These are phyloP conservation scores for Pulveroboletus sp. DNA, from an alignment of 1,284 basidiomycete genomes.

Conservation along the genomic window DNA sequence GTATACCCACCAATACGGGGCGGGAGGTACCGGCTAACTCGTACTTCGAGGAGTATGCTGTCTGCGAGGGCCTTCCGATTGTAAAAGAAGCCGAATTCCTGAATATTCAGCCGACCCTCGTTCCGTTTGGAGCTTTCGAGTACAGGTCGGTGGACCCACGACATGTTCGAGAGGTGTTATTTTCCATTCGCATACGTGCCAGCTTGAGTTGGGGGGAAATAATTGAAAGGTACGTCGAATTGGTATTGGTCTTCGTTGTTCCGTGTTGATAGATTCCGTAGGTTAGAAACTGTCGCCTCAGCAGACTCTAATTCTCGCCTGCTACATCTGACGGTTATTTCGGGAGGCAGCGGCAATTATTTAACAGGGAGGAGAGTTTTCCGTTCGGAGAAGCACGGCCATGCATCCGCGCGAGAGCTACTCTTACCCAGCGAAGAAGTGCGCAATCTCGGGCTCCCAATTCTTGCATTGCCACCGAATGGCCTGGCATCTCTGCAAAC, in stretches of 20 bases:
- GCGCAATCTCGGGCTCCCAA: constrained; percentile 18
- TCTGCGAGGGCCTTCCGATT: constrained; percentile 20
- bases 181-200: neutral
- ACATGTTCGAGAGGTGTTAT: constrained; percentile 5
- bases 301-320: constrained; percentile 13
- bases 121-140: neutral
- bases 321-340: neutral
- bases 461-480: constrained; percentile 10
- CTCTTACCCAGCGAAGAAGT: constrained; percentile 13
- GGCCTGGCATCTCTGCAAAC: neutral
- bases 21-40: constrained; percentile 12
- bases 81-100: constrained; percentile 1
- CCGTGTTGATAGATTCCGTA: neutral
- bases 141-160: neutral
- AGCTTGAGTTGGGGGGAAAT: constrained; percentile 12
- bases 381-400: constrained; percentile 11
- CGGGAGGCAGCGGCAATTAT: neutral
- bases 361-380: constrained; percentile 5
- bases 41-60: constrained; percentile 23
- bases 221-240: constrained; percentile 8
- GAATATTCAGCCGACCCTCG: neutral
- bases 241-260: neutral
- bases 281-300: constrained; percentile 14
- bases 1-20: constrained; percentile 66
- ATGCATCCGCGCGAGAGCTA: constrained; percentile 4